Evolutionary conservation across 345 rosid species (phyloP).

Genomic region (Aquilaria yunnanensis): DNA sequence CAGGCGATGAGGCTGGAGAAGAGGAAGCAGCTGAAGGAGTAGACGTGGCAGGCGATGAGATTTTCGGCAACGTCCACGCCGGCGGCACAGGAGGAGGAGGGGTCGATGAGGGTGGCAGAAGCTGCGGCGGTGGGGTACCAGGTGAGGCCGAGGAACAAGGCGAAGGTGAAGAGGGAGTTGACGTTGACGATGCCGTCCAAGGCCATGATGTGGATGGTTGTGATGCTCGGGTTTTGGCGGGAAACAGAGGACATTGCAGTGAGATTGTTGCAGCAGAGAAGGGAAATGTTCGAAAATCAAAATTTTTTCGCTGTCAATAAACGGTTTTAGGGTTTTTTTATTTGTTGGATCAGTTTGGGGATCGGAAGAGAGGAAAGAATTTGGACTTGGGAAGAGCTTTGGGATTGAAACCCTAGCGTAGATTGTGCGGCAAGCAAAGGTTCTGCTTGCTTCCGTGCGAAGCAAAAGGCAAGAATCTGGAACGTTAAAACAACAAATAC

Average conservation of each 20-base stretch:
- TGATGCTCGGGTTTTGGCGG: conserved; percentile 22
- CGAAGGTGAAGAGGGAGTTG: conserved; percentile 76
- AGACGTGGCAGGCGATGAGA: conserved; percentile 65
- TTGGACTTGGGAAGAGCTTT: neutral
- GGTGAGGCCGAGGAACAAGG: conserved; percentile 76
- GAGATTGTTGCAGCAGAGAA: neutral
- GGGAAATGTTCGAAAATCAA: neutral
- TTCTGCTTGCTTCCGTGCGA: too few relatives aligned
- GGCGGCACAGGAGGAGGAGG: conserved; percentile 27
- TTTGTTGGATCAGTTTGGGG: too few relatives aligned
- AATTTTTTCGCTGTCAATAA: neutral
- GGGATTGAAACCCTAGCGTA: neutral
- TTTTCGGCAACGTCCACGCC: conserved; percentile 31
- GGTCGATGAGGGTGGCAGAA: conserved; percentile 18
- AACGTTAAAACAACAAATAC: too few relatives aligned
- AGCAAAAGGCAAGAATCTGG: too few relatives aligned
- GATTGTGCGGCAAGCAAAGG: conserved; percentile 15
- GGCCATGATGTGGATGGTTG: conserved; percentile 63
- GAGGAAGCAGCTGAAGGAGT: conserved; percentile 75
- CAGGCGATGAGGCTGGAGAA: conserved; percentile 80
- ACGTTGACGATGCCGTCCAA: conserved; percentile 79
- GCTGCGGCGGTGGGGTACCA: conserved; percentile 30
- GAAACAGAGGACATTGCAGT: conserved; percentile 15
- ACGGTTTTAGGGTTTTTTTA: neutral
- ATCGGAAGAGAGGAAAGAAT: conserved; percentile 7